Evolutionary conservation across 2,329 filamentous ascomycete species (phyloP), one percentile per base, ranked within the genome.

Genomic region (Dothistroma pini): DNA sequence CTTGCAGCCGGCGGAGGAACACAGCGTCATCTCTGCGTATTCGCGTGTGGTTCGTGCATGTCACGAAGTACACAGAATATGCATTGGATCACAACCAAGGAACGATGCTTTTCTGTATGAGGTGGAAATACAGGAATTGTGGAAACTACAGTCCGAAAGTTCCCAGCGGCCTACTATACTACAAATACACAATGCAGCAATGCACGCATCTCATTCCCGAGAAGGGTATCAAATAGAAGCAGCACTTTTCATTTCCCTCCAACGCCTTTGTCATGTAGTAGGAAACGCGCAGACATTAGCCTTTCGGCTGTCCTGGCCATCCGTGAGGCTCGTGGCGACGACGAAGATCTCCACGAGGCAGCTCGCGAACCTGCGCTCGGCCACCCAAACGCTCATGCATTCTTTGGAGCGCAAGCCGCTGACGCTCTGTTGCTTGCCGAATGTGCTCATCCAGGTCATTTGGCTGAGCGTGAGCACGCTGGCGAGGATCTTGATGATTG

Each of bases 341-440:
- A 49, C 53, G 25, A 16, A 59, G 57, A 56, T 60, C 59, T 10
- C 29, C 54, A 12, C 22, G 48, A 56, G 48, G 10, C 14, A 56
- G 44, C 22, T 38, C 57, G 22, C 31, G 44, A 12, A 56, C 55
- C 9, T 52, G 22, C 19, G 54, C 59, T 32, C 31, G 9, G 4
- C 57, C 54, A 8, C 55, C 59, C 5, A 22, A 44, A 7, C 47
- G 50, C 16, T 58, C 38, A 41, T 60, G 54, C 54, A 64, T 60
- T 11, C 57, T 49, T 48, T 60, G 63, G 31, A 62, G 4, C n/a
- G 56, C 57, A 14, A 29, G 48, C 4, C 21, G 48, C 16, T 29
- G 48, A 3, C 29, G 48, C 21, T 51, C 48, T 51, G 12, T 25
- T 34, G 49, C 35, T n/a, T 49, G 21, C 50, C 29, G 52, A 2